Conservation (phyloP, 2,329 filamentous ascomycete genomes). For the Paracamarosporium sp. region DNA sequence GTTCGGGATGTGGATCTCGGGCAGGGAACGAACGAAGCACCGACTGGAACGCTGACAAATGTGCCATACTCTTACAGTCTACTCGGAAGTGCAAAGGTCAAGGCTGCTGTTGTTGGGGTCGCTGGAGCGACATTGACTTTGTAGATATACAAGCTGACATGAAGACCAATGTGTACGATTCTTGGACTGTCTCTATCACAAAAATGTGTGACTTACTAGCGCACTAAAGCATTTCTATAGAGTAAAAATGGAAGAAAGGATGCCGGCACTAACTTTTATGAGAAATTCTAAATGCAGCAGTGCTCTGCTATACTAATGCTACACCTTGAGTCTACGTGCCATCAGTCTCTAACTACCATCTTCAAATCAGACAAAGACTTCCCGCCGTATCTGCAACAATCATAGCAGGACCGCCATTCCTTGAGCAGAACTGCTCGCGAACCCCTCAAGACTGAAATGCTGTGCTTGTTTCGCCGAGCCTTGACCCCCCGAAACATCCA, state of each 20-base stretch:
- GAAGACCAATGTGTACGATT: too few species aligned
- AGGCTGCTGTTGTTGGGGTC: background rate
- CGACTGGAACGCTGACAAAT: slow-evolving; percentile 29
- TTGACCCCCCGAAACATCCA: slow-evolving; percentile 39
- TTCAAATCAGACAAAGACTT: background rate
- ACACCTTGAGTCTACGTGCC: too few species aligned
- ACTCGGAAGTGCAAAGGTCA: background rate
- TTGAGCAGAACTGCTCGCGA: background rate
- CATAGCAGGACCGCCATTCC: slow-evolving; percentile 1
- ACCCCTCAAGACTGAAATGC: background rate
- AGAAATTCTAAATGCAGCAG: too few species aligned
- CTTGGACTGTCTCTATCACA: too few species aligned
- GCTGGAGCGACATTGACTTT: background rate
- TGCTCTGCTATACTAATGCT: too few species aligned
- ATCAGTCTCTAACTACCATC: background rate
- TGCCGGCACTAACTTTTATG: too few species aligned
- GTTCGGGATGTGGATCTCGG: slow-evolving; percentile 39
- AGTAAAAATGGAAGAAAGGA: too few species aligned
- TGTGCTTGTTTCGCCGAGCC: background rate
- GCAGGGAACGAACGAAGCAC: slow-evolving; percentile 29
- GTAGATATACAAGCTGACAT: background rate
- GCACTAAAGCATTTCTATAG: too few species aligned
- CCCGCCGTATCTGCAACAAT: background rate
- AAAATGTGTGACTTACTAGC: too few species aligned
- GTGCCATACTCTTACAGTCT: background rate